Conservation (phyloP, 331 rosid species). For the Saraca asoca region DNA sequence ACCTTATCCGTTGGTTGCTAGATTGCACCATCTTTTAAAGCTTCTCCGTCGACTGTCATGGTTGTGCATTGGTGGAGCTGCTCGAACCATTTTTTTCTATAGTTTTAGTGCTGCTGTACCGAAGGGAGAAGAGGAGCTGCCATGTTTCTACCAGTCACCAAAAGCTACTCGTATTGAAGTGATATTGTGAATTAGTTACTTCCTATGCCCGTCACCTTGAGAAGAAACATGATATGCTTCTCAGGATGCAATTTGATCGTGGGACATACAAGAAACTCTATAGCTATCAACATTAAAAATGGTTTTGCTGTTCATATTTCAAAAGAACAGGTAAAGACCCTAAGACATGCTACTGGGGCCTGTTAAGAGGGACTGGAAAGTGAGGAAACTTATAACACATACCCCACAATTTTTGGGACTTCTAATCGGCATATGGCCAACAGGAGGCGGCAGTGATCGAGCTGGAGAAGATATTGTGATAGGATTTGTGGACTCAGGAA, state of each 20-base stretch:
- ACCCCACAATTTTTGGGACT: constrained; percentile 99
- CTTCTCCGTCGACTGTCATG: no score
- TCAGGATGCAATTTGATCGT: constrained; percentile 75
- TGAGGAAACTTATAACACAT: constrained; percentile 83
- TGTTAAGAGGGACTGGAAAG: constrained; percentile 95
- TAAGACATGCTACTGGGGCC: constrained; percentile 85
- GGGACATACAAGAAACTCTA: constrained; percentile 87
- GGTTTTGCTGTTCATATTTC: constrained; percentile 95
- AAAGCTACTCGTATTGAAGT: no score
- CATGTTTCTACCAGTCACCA: no score
- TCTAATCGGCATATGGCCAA: constrained; percentile 99
- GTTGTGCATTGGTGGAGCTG: no score
- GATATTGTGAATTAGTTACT: constrained; percentile 78
- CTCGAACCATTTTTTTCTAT: no score
- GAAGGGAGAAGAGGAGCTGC: no score
- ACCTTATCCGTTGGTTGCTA: no score
- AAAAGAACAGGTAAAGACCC: constrained; percentile 89
- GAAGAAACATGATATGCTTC: constrained; percentile 87
- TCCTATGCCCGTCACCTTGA: constrained; percentile 92
- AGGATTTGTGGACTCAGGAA: constrained; percentile 98
- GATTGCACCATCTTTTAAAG: no score
- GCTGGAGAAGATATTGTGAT: constrained; percentile 98
- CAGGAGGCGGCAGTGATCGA: constrained; percentile 96
- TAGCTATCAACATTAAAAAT: constrained; percentile 88
- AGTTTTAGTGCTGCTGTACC: constrained; percentile 50